Percentiles rank a stretch among this genome's conserved stretches.
These are phyloP conservation scores for Colletotrichum lentis DNA, from an alignment of 2,329 filamentous ascomycete species.

Conservation along the genomic window DNA sequence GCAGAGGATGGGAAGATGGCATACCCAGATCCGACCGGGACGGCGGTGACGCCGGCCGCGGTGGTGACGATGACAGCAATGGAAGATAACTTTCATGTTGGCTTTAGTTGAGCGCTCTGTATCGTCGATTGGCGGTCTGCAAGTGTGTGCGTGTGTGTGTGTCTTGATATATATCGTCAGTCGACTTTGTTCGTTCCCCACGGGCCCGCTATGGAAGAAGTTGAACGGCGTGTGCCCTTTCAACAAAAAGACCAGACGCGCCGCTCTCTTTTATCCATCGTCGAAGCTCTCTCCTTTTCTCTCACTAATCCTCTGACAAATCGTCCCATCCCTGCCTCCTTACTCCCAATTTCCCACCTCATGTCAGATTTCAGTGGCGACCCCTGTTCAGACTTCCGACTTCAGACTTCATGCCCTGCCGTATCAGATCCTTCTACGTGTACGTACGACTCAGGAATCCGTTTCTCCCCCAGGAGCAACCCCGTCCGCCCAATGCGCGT, in stretches of 20 bases:
- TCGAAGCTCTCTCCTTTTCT: constrained; percentile 1
- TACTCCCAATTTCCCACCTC: background rate
- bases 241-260: too few relatives aligned
- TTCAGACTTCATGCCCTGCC: too few relatives aligned
- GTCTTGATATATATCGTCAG: too few relatives aligned
- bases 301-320: background rate
- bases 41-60: constrained; percentile 19
- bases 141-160: background rate
- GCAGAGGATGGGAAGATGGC: background rate
- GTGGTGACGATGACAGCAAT: constrained; percentile 22
- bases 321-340: background rate
- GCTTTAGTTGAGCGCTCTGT: background rate
- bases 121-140: background rate
- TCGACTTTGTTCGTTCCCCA: too few relatives aligned
- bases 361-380: too few relatives aligned
- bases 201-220: too few relatives aligned
- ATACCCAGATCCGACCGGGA: constrained; percentile 27
- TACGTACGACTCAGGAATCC: too few relatives aligned
- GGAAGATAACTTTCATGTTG: constrained; percentile 30
- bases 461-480: constrained; percentile 1
- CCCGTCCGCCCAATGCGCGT: background rate
- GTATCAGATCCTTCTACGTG: too few relatives aligned
- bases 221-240: too few relatives aligned
- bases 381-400: too few relatives aligned
- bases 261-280: too few relatives aligned